phyloP scores from a whole-genome alignment of 2,329 filamentous ascomycete genomes.

The Aspergillus melleus region DNA sequence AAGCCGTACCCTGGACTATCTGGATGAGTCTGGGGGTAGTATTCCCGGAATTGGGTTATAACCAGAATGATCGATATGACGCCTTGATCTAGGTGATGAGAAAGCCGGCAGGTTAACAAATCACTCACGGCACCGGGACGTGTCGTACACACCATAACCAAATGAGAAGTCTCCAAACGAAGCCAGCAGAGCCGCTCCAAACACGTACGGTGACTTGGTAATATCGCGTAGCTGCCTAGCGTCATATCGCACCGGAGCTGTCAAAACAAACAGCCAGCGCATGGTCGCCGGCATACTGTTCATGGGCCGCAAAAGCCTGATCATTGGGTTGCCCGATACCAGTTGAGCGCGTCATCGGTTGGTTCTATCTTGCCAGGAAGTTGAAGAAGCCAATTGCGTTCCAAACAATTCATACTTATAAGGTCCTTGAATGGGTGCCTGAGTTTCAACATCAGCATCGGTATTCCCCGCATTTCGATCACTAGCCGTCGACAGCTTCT shows the following conservation, averaged over 20 bases:
- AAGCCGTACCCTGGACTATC: conserved; percentile 31
- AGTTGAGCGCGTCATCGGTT: too few relatives aligned
- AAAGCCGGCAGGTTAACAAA: too few relatives aligned
- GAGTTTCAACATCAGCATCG: too few relatives aligned
- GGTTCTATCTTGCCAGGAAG: too few relatives aligned
- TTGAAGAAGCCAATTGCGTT: too few relatives aligned
- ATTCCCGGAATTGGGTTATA: conserved; percentile 48
- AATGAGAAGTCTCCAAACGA: conserved; percentile 45
- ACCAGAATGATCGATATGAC: conserved; percentile 44
- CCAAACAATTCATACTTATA: too few relatives aligned
- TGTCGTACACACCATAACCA: conserved; percentile 35
- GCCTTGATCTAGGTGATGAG: conserved; percentile 21
- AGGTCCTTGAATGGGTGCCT: too few relatives aligned
- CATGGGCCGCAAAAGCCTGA: neutral
- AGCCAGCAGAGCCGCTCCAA: conserved; percentile 45
- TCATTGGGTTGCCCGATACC: neutral
- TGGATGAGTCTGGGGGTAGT: conserved; percentile 41
- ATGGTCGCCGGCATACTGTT: neutral
- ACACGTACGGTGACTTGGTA: conserved; percentile 38
- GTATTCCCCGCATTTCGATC: too few relatives aligned
- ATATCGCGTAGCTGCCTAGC: conserved; percentile 4
- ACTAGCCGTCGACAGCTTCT: too few relatives aligned
- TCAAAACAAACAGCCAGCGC: neutral
- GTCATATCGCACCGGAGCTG: conserved; percentile 5
- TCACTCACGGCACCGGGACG: too few relatives aligned